Conservation (phyloP, 345 rosid species). For the Combretum micranthum region DNA sequence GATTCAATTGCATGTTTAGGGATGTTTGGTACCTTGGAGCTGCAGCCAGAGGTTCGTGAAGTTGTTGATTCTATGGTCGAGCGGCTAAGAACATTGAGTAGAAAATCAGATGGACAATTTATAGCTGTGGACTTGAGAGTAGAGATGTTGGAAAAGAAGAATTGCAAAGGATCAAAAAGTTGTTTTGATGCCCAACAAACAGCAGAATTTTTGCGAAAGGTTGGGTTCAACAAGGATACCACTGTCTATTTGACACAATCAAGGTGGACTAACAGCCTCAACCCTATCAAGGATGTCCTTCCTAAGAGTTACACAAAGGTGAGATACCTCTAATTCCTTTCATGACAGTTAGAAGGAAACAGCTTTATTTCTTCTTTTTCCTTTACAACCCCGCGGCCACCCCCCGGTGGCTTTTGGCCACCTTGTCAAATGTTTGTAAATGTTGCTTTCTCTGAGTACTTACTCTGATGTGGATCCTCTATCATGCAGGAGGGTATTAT, state of each 20-base stretch:
- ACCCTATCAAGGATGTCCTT: conserved; percentile 75
- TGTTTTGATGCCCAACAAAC: conserved; percentile 80
- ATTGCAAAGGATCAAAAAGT: conserved; percentile 67
- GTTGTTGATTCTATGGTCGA: conserved; percentile 80
- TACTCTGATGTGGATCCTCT: conserved; percentile 8
- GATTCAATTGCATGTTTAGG: conserved; percentile 74
- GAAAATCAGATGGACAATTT: conserved; percentile 65
- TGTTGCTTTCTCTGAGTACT: neutral
- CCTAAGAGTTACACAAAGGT: conserved; percentile 94
- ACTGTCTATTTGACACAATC: conserved; percentile 84
- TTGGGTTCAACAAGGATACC: conserved; percentile 68
- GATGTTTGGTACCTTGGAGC: conserved; percentile 77
- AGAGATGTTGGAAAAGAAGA: conserved; percentile 61
- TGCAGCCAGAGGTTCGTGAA: conserved; percentile 70
- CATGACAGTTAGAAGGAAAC: neutral
- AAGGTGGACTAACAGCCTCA: conserved; percentile 86
- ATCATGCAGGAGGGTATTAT: conserved; percentile 69
- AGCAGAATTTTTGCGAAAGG: conserved; percentile 75
- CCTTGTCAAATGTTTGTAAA: too few species aligned
- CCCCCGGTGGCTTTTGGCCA: too few species aligned
- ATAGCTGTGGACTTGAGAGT: conserved; percentile 87
- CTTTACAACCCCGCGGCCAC: too few species aligned
- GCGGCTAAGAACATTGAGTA: conserved; percentile 67
- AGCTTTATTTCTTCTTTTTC: neutral
- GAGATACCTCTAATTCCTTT: neutral